Conservation (phyloP, 495 filamentous ascomycete genomes). For the Neohortaea acidophila region DNA sequence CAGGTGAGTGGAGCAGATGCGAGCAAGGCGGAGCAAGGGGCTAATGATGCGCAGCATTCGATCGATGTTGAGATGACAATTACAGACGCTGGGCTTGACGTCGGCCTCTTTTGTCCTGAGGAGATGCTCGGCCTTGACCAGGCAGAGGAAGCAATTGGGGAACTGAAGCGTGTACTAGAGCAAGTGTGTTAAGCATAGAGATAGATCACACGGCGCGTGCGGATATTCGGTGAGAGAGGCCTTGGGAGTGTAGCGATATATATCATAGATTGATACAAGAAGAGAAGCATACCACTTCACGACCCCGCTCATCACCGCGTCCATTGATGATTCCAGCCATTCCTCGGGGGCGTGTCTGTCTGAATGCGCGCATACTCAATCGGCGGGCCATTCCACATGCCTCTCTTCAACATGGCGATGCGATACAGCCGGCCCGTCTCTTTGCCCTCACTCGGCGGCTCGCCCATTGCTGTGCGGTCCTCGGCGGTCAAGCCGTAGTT, state of each 20-base stretch:
- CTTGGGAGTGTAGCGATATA: too few species aligned
- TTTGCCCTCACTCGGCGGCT: slow-evolving; percentile 38
- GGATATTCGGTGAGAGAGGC: too few species aligned
- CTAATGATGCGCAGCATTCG: slow-evolving; percentile 27
- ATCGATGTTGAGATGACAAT: slow-evolving; percentile 41
- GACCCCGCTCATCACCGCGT: slow-evolving; percentile 19
- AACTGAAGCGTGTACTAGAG: slow-evolving; percentile 13
- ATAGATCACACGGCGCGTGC: too few species aligned
- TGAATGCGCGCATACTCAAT: slow-evolving; percentile 79
- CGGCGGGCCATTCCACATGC: slow-evolving; percentile 54
- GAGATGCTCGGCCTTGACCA: slow-evolving; percentile 24
- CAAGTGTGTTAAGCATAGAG: too few species aligned
- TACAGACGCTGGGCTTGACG: slow-evolving; percentile 30
- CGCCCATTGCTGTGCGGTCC: slow-evolving; percentile 32
- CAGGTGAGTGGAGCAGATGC: slow-evolving; percentile 16
- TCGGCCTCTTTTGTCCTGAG: slow-evolving; percentile 38
- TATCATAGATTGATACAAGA: too few species aligned
- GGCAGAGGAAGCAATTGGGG: slow-evolving; percentile 20
- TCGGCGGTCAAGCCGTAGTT: slow-evolving; percentile 24
- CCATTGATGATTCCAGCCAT: slow-evolving; percentile 70
- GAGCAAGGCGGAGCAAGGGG: slow-evolving; percentile 24
- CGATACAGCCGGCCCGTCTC: slow-evolving; percentile 70
- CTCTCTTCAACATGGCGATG: slow-evolving; percentile 72
- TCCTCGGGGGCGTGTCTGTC: slow-evolving; percentile 55
- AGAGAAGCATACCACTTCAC: too few species aligned